A percentile compares a stretch with the other conserved stretches of the same genome.
Evolutionary conservation across 2,329 filamentous ascomycete genomes (phyloP).

Genomic region (Ramularia endophylla): DNA sequence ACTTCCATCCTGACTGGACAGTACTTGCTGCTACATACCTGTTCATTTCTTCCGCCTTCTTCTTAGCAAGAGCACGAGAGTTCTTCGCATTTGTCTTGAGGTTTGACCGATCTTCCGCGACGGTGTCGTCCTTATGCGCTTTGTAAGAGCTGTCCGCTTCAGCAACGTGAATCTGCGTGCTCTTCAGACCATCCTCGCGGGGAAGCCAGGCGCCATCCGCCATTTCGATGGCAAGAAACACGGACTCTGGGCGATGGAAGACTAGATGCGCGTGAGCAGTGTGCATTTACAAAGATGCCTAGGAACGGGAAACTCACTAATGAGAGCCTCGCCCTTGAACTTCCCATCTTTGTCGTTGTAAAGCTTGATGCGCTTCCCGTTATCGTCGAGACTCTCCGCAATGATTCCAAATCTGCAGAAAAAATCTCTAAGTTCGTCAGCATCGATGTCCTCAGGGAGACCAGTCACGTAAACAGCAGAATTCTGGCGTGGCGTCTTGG

Average conservation of each 20-base stretch:
- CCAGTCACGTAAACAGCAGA: constrained; percentile 90
- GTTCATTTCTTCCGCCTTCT: constrained; percentile 83
- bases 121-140: constrained; percentile 62
- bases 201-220: constrained; percentile 75
- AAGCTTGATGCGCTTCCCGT: constrained; percentile 83
- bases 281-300: background rate
- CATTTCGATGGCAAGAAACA: constrained; percentile 74
- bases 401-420: constrained; percentile 91
- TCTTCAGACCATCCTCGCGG: constrained; percentile 58
- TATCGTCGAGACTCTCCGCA: constrained; percentile 87
- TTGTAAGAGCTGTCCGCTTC: constrained; percentile 89
- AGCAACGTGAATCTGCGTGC: constrained; percentile 51
- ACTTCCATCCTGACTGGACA: background rate
- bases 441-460: constrained; percentile 70
- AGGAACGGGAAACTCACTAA: constrained; percentile 36
- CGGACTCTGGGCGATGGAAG: constrained; percentile 93
- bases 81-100: constrained; percentile 38
- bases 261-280: constrained; percentile 40
- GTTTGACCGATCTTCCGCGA: constrained; percentile 27
- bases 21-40: constrained; percentile 35
- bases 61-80: constrained; percentile 69
- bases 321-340: constrained; percentile 88
- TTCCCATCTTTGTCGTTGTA: constrained; percentile 75
- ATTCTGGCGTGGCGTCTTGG: constrained; percentile 64
- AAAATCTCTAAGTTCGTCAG: constrained; percentile 72